Percentiles rank a stretch among this genome's conserved stretches.
phyloP scores from a whole-genome alignment of 176 grass and related monocot genomes.

The Cocos nucifera region DNA sequence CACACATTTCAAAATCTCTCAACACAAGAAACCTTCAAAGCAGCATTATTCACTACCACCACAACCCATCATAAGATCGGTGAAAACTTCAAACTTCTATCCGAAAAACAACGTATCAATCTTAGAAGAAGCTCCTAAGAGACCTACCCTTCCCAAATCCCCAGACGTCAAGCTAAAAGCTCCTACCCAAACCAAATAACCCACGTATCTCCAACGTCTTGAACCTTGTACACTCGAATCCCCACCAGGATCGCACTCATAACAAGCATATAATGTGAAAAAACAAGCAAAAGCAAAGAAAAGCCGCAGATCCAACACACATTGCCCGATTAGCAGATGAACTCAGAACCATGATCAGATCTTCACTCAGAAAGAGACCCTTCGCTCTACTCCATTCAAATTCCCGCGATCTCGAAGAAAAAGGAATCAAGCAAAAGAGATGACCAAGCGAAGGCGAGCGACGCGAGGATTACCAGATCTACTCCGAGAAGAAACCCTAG shows the following conservation, averaged over 20 bases:
- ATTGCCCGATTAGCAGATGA: slow-evolving; percentile 15
- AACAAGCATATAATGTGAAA: slow-evolving; percentile 2
- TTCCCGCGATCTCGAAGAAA: slow-evolving; percentile 3
- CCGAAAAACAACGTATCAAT: too few relatives aligned
- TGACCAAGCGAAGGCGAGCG: slow-evolving; percentile 17
- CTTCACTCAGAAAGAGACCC: neutral
- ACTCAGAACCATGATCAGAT: slow-evolving; percentile 29
- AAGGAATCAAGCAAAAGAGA: slow-evolving; percentile 3
- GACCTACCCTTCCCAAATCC: too few relatives aligned
- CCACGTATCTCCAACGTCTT: too few relatives aligned
- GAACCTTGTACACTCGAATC: slow-evolving; percentile 22
- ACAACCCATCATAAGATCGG: too few relatives aligned
- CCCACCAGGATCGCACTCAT: neutral
- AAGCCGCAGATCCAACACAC: slow-evolving; percentile 43
- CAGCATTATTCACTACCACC: too few relatives aligned
- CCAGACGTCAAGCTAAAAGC: too few relatives aligned
- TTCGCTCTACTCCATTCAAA: too few relatives aligned
- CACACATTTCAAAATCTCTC: too few relatives aligned
- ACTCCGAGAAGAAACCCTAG: slow-evolving; percentile 26
- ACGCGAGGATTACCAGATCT: slow-evolving; percentile 35
- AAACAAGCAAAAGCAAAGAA: slow-evolving; percentile 6
- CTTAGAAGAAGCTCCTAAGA: too few relatives aligned
- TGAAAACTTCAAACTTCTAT: too few relatives aligned
- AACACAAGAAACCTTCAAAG: too few relatives aligned
- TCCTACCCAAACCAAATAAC: too few relatives aligned